Conservation (phyloP, 352 stramenopile species). For the Aphanomyces astaci region DNA sequence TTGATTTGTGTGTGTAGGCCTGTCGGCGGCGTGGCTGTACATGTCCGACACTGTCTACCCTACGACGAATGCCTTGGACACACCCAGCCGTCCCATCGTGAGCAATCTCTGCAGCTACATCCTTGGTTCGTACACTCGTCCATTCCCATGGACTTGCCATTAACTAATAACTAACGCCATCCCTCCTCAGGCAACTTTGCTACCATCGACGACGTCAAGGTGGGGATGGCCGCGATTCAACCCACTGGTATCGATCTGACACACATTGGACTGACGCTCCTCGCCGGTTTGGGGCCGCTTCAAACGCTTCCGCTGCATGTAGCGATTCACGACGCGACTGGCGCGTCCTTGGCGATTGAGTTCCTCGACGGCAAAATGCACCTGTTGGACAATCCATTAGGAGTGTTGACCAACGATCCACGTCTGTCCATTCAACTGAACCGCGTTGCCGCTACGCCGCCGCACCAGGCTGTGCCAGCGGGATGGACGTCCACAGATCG, state of each 20-base stretch:
- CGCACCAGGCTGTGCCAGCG: neutral
- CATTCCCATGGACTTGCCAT: too few relatives aligned
- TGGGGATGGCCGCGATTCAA: constrained; percentile 40
- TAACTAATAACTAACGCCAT: too few relatives aligned
- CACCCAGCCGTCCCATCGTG: constrained; percentile 45
- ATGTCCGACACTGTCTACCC: constrained; percentile 46
- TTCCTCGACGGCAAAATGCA: constrained; percentile 53
- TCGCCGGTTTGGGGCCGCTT: constrained; percentile 19
- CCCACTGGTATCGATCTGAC: constrained; percentile 44
- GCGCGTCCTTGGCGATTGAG: constrained; percentile 60
- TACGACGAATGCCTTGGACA: constrained; percentile 22
- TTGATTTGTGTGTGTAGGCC: constrained; percentile 26
- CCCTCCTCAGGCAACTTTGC: constrained; percentile 62
- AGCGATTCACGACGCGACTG: constrained; percentile 48
- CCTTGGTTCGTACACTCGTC: constrained; percentile 34
- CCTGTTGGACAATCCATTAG: constrained; percentile 53
- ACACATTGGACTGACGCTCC: constrained; percentile 30
- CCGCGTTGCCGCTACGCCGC: neutral
- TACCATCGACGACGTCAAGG: constrained; percentile 47
- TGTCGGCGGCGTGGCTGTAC: constrained; percentile 48
- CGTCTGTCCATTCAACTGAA: constrained; percentile 37
- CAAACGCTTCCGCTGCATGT: constrained; percentile 46
- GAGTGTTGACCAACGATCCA: constrained; percentile 63
- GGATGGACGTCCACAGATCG: neutral
- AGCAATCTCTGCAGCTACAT: constrained; percentile 59